phyloP scores from a whole-genome alignment of 768 basidiomycete species.

The Pulveroboletus sp. region DNA sequence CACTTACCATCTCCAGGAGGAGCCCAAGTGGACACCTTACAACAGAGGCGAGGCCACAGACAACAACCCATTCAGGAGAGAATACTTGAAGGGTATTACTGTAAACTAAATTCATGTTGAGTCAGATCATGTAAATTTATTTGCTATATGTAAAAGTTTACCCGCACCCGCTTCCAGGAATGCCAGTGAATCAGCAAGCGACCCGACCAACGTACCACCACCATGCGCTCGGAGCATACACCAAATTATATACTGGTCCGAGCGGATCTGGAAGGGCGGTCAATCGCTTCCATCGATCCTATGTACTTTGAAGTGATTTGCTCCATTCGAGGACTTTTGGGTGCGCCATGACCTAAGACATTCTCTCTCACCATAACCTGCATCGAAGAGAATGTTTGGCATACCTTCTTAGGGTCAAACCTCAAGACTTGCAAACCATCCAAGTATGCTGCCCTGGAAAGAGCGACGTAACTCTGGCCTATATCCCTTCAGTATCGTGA shows the following conservation, averaged over 20 bases:
- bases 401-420: slow-evolving; percentile 49
- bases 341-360: slow-evolving; percentile 38
- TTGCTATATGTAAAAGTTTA: no score
- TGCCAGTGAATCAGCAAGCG: neutral
- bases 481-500: neutral
- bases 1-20: slow-evolving; percentile 49
- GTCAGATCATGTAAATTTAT: neutral
- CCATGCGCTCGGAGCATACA: slow-evolving; percentile 5
- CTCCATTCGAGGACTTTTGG: slow-evolving; percentile 42
- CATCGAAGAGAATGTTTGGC: neutral
- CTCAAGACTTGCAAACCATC: slow-evolving; percentile 51
- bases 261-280: neutral
- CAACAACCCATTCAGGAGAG: slow-evolving; percentile 52
- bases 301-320: slow-evolving; percentile 21
- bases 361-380: neutral
- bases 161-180: neutral
- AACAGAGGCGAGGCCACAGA: slow-evolving; percentile 63
- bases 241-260: neutral
- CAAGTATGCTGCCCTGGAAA: slow-evolving; percentile 49
- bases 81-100: slow-evolving; percentile 53
- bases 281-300: neutral
- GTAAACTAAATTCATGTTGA: slow-evolving; percentile 22
- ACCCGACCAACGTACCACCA: neutral
- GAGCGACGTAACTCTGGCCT: slow-evolving; percentile 48
- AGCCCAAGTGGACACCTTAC: slow-evolving; percentile 85